Evolutionary conservation across 371 early-diverging fungal genomes (phyloP), one percentile per base, ranked within the genome.

Genomic region (Syncephalis plumigaleata): DNA sequence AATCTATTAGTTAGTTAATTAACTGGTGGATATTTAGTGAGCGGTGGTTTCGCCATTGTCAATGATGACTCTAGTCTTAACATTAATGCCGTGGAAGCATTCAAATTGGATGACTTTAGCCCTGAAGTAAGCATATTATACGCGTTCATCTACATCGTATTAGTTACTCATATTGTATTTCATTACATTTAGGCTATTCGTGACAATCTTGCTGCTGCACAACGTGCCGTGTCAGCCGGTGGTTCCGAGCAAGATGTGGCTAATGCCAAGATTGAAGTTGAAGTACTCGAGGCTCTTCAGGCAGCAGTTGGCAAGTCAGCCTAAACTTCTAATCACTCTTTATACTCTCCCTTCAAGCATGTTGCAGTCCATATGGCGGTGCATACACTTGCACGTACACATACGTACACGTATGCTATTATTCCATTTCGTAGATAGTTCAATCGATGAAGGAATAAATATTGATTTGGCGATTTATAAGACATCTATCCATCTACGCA

Each of bases 81-180:
- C 81, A 91, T 97, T 68, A 94, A 89, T 64, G 98, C 93, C 49
- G 73, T 91, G 18, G 98, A 97, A 69, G 98, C 95, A 46, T 77
- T 82, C 63, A 71, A 87, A 51, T 62, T 95, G 24, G 89, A 87
- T 46, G 80, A 91, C 36, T 57, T 97, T 57, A 88, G 88, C 52
- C 46, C 69, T 38, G 84, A 84, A 61, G 79, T 72, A 66, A 57
- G 44, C 42, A n/a, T n/a, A n/a, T n/a, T n/a, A n/a, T n/a, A n/a
- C n/a, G n/a, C n/a, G n/a, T n/a, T n/a, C n/a, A 46, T 18, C 20
- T 36, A n/a, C n/a, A n/a, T n/a, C n/a, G n/a, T n/a, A n/a, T n/a
- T n/a, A n/a, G n/a, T n/a, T n/a, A n/a, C n/a, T n/a, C n/a, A n/a
- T n/a, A n/a, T n/a, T n/a, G n/a, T n/a, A 36, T 36, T 9, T 36